Base-by-base conservation (phyloP, 1,284 basidiomycete genomes). In the Laetiporus sulphureus region DNA sequence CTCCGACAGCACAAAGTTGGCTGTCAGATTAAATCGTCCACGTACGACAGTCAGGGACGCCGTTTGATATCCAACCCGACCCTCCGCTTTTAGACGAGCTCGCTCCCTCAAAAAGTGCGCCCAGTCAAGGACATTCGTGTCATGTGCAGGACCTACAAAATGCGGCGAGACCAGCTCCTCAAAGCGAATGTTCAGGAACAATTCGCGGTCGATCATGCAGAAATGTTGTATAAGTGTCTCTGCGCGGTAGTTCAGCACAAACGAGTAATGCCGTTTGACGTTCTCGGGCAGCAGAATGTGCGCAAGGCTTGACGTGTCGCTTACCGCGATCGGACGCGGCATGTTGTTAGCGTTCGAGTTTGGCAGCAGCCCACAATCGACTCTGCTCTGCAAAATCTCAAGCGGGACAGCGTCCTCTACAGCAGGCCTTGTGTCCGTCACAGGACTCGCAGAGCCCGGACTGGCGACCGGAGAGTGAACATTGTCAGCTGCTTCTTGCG, bases 11-110 rank as follows among this genome's bases (percentile, higher is more conserved):
- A 87, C 79, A 60, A 92, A 95, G 54, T 86, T 86, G 5, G 83
- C 82, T 54, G 91, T 77, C 42, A 94, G 65, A 56, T 93, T 92
- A 68, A 94, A 94, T 20, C 92, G 75, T 13, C 85, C 86, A n/a
- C 91, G 77, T 22, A 92, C 75, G 24, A 82, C 83, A 4, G 77
- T 76, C 36, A 92, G 64, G 7, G 82, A 83, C 46, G 74, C 85
- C 33, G 80, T 82, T 63, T 78, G 83, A 18, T 77, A 66, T 7
- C 67, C 59, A 42, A 66, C 70, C 7, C 73, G 65, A 29, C 71
- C 72, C 48, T 83, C 83, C 1, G 74, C 71, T 53, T 85, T 88
- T 67, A 78, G 76, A 16, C 77, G 67, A 1, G 79, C 79, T 4
- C 86, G 67, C 38, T 90, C 83, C 47, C 87, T 84, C 49, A 92